These are phyloP conservation scores for Vitis hybrid DNA, from an alignment of 177 flowering plant genomes.

Conservation along the genomic window DNA sequence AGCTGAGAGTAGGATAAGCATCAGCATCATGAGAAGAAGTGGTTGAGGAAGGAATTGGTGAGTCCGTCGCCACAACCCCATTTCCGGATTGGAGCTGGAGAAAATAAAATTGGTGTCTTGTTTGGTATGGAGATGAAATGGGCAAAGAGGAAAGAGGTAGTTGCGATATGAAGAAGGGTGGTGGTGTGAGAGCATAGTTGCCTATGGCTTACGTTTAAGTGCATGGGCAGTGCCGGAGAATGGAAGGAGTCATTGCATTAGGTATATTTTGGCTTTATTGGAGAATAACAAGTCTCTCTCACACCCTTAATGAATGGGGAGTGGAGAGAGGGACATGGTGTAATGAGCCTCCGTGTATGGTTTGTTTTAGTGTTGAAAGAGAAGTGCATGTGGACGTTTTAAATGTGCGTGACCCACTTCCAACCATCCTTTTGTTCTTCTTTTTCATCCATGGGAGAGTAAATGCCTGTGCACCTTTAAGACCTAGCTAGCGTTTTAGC, in stretches of 20 bases:
- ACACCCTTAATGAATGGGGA: no score
- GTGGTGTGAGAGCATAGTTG: not conserved
- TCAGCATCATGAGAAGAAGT: no score
- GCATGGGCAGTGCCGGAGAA: conserved; percentile 16
- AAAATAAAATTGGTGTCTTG: not conserved
- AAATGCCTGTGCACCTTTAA: not conserved
- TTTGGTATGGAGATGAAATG: not conserved
- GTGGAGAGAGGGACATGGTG: not conserved
- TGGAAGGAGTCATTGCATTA: not conserved
- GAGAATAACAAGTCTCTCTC: no score
- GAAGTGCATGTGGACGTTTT: conserved; percentile 29
- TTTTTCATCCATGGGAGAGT: not conserved
- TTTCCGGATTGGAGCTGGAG: no score
- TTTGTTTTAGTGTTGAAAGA: conserved; percentile 16
- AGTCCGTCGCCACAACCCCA: no score
- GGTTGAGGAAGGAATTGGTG: no score
- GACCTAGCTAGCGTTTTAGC: no score
- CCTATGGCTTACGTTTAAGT: conserved; percentile 17
- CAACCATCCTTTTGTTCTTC: not conserved
- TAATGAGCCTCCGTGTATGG: conserved; percentile 3
- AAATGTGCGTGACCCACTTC: conserved; percentile 19
- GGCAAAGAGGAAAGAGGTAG: not conserved
- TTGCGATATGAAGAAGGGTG: no score
- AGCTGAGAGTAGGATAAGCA: not conserved
- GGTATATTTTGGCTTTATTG: no score